Base-by-base conservation (phyloP, 192 early-diverging fungal species). In the Chytriomyces sp. region DNA sequence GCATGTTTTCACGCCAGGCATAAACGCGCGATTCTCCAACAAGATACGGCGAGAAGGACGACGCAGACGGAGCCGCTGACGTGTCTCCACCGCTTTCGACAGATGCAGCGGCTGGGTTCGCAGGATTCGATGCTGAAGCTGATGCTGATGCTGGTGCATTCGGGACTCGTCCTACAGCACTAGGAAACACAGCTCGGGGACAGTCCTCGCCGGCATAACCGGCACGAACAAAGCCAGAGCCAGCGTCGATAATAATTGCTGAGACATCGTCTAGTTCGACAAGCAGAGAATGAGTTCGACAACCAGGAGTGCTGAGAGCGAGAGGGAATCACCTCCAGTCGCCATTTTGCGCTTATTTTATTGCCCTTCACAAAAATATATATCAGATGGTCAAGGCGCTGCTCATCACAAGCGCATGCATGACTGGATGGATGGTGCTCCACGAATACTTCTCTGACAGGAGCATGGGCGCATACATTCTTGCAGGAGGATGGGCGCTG, bases 201-300 rank as follows among this genome's bases (percentile, higher is more conserved):
- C 90, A 87, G 83, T 99, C 97, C 78, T 98, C 97, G 69, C 98
- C 98, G n/a, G 96, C 95, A 83, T 93, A 98, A 65, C 98, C 98
- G 24, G 94, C 96, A 64, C 94, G 94, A 47, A 92, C 92, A 83
- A 89, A 92, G 57, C 90, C 89, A 74, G 92, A 90, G 50, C 98
- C 98, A 57, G 97, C 86, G 77, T 98, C 97, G 73, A 99, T 79
- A 46, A 99, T 96, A 20, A 99, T 78, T 7, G 95, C 97, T 62
- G 91, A 90, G 61, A 98, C 95, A 86, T 99, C 95, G 86, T 99
- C 96, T 72, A 84, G 53, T 57, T 35, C 35, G 35, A 35, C 3
- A 35, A 35, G 35, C 35, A 1, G 35, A 35, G 35, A 35, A 35
- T 35, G 35, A 35, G 35, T 35, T 35, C 35, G 35, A 35, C 35